Conservation (phyloP, 805 yeast species). For the Cyberlindnera japonica region DNA sequence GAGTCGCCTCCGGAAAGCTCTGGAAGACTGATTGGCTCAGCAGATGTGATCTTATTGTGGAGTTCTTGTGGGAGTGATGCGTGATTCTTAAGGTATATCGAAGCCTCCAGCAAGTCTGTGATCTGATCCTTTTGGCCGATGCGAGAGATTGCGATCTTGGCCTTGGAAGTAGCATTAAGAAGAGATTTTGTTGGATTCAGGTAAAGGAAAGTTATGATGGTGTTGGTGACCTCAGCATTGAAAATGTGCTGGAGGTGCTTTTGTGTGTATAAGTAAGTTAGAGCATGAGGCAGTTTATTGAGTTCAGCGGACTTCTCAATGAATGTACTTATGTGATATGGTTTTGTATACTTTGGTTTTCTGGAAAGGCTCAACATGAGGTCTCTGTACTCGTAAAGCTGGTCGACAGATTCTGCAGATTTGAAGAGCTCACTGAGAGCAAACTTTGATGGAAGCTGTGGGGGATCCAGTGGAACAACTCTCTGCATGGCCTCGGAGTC, state of each 20-base stretch:
- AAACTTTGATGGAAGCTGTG: slow-evolving; percentile 28
- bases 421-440: slow-evolving; percentile 27
- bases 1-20: slow-evolving; percentile 7
- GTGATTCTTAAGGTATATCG: slow-evolving; percentile 15
- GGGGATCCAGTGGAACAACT: slow-evolving; percentile 32
- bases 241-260: slow-evolving; percentile 10
- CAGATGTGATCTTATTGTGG: slow-evolving; percentile 4
- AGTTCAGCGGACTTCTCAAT: slow-evolving; percentile 23
- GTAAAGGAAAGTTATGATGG: slow-evolving; percentile 22
- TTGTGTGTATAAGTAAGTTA: slow-evolving; percentile 21
- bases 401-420: slow-evolving; percentile 19
- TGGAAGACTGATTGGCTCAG: slow-evolving; percentile 11
- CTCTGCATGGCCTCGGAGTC: slow-evolving; percentile 33
- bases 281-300: slow-evolving; percentile 22
- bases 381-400: slow-evolving; percentile 15
- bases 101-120: slow-evolving; percentile 19
- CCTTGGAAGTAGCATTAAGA: slow-evolving; percentile 13
- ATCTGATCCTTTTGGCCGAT: slow-evolving; percentile 9
- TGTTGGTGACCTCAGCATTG: slow-evolving; percentile 18
- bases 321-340: slow-evolving; percentile 20
- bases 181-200: slow-evolving; percentile 21
- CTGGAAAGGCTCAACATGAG: slow-evolving; percentile 19
- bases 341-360: slow-evolving; percentile 21
- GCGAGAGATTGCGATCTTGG: slow-evolving; percentile 13
- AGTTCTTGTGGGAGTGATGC: slow-evolving; percentile 15